A percentile compares a stretch with the other conserved stretches of the same genome.
Evolutionary conservation across 306 rosid species (phyloP).

Genomic region (Trifolium dubium): DNA sequence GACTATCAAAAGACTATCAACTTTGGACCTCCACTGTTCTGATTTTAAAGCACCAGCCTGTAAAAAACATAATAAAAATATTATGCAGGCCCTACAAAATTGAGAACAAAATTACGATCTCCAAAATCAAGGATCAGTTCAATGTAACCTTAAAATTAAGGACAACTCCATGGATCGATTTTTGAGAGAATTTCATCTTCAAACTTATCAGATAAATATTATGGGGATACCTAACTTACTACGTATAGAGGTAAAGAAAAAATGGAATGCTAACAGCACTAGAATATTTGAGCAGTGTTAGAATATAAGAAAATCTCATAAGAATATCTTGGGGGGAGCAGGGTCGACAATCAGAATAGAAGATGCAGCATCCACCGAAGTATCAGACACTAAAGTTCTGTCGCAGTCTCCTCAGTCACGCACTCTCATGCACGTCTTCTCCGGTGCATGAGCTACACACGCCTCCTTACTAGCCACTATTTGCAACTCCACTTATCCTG

Average conservation of each 20-base stretch:
- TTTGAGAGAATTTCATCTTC: background rate
- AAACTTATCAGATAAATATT: background rate
- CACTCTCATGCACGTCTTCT: background rate
- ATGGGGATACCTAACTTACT: background rate
- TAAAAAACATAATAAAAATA: conserved; percentile 39
- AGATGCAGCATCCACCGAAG: no score
- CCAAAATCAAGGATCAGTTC: background rate
- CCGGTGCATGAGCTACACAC: background rate
- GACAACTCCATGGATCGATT: conserved; percentile 3
- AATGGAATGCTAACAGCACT: background rate
- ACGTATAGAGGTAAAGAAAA: conserved; percentile 4
- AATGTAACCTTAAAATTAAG: conserved; percentile 17
- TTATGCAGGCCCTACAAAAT: background rate
- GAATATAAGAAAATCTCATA: background rate
- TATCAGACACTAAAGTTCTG: no score
- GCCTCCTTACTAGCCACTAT: background rate
- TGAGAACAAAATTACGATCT: conserved; percentile 9
- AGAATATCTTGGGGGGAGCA: no score
- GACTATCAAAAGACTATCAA: conserved; percentile 66
- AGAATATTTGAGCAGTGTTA: background rate
- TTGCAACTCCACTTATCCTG: background rate
- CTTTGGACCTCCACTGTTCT: conserved; percentile 65
- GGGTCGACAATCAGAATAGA: no score
- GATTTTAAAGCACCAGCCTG: conserved; percentile 78
- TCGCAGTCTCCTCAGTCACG: background rate